Conservation (phyloP, 208 protist genomes). For the Entamoeba moshkovskii region DNA sequence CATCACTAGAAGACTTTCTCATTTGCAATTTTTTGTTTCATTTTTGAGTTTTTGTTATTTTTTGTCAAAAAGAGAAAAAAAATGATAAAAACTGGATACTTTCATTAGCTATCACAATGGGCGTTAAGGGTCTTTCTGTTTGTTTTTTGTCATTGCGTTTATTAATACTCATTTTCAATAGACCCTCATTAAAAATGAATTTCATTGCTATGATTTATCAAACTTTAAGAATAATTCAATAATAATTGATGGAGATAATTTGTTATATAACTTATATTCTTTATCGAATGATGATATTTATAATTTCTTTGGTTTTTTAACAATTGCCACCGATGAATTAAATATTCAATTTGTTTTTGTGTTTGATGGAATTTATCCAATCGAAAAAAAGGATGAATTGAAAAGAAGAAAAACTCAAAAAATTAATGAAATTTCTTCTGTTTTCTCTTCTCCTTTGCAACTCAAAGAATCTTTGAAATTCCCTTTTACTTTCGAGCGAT, state of each 20-base stretch:
- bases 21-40: too few relatives aligned
- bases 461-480: not conserved
- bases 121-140: not conserved
- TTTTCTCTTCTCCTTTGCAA: not conserved
- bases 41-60: too few relatives aligned
- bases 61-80: too few relatives aligned
- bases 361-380: not conserved
- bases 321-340: not conserved
- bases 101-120: too few relatives aligned
- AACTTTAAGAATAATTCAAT: not conserved
- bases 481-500: not conserved
- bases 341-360: not conserved
- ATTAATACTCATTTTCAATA: not conserved
- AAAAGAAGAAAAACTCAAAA: not conserved
- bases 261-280: not conserved
- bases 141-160: not conserved
- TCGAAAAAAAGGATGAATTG: not conserved
- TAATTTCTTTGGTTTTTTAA: not conserved
- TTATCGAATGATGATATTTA: not conserved
- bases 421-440: not conserved
- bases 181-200: not conserved
- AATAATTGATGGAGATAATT: not conserved
- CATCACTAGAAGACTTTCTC: too few relatives aligned
- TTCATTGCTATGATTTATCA: not conserved
- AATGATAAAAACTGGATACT: too few relatives aligned